Evolutionary conservation across 1,284 basidiomycete species (phyloP).

Genomic region (Tremellales sp.): DNA sequence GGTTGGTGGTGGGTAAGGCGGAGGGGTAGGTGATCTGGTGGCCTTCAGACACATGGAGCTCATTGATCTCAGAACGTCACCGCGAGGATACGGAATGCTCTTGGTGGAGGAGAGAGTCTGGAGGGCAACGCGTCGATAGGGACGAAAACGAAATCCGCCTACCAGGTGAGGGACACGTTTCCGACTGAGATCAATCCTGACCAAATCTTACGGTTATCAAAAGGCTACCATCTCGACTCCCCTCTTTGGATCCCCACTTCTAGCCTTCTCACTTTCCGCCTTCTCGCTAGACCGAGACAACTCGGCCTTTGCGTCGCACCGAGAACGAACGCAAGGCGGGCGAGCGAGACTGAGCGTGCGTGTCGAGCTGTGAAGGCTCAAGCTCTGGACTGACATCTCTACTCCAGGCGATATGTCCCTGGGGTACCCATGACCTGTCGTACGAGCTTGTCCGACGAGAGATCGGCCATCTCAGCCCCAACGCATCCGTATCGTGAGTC

Average conservation of each 20-base stretch:
- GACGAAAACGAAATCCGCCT: slow-evolving; percentile 81
- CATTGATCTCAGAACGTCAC: slow-evolving; percentile 60
- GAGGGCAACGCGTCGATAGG: slow-evolving; percentile 81
- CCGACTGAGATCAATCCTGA: background rate
- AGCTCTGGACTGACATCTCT: background rate
- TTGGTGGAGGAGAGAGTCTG: slow-evolving; percentile 87
- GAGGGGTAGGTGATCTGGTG: slow-evolving; percentile 59
- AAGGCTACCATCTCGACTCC: slow-evolving; percentile 44
- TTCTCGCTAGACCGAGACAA: slow-evolving; percentile 53
- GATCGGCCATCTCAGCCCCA: slow-evolving; percentile 64
- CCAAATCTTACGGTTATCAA: background rate
- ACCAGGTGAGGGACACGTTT: slow-evolving; percentile 64
- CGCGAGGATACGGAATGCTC: slow-evolving; percentile 75
- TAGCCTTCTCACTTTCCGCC: slow-evolving; percentile 38
- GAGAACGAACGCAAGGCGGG: slow-evolving; percentile 49
- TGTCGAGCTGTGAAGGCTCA: background rate
- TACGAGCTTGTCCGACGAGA: slow-evolving; percentile 78
- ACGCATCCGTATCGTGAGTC: slow-evolving; percentile 74
- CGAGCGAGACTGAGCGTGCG: slow-evolving; percentile 44
- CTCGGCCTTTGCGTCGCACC: slow-evolving; percentile 50
- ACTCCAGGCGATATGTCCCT: slow-evolving; percentile 40
- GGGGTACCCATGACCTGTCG: slow-evolving; percentile 68
- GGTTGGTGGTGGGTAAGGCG: slow-evolving; percentile 90
- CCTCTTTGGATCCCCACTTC: slow-evolving; percentile 43
- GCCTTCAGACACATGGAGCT: background rate